A percentile compares a stretch with the other conserved stretches of the same genome.
Conservation (phyloP, 2,329 filamentous ascomycete species). For the Tolypocladium tropicale region DNA sequence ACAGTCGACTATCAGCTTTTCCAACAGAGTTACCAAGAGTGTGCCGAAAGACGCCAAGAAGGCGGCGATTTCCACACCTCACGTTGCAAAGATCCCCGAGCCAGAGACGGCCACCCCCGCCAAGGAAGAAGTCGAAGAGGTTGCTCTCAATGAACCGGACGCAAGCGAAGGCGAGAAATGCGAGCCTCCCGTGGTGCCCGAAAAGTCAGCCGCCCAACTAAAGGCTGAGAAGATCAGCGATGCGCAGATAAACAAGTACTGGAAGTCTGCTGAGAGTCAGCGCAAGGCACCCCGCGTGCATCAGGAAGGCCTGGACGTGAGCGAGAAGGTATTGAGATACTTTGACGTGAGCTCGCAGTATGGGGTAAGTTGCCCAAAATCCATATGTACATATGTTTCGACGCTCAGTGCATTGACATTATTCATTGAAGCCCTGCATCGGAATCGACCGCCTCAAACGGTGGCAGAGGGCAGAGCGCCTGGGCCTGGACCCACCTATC, state of each 20-base stretch:
- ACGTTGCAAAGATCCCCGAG: constrained; percentile 23
- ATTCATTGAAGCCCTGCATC: constrained; percentile 61
- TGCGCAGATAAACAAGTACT: constrained; percentile 65
- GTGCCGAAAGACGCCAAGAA: constrained; percentile 37
- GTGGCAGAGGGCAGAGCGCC: constrained; percentile 74
- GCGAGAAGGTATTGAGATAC: constrained; percentile 82
- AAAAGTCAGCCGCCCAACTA: constrained; percentile 41
- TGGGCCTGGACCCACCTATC: constrained; percentile 80
- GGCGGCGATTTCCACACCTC: constrained; percentile 23
- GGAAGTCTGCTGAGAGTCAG: constrained; percentile 59
- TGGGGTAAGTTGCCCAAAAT: constrained; percentile 54
- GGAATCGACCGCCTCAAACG: constrained; percentile 72
- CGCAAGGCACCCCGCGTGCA: constrained; percentile 65
- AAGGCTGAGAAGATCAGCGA: constrained; percentile 56
- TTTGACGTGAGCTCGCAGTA: constrained; percentile 90
- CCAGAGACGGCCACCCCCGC: constrained; percentile 11
- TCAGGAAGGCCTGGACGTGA: constrained; percentile 57
- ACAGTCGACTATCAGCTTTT: constrained; percentile 49
- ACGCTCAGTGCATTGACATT: neutral
- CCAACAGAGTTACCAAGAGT: constrained; percentile 45
- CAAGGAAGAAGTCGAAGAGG: constrained; percentile 10
- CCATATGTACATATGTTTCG: neutral
- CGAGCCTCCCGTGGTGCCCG: constrained; percentile 16
- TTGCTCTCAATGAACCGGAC: constrained; percentile 12
- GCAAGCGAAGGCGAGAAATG: constrained; percentile 13